Evolutionary conservation across 495 filamentous ascomycete genomes (phyloP).

Genomic region (Apiosordaria backusii): DNA sequence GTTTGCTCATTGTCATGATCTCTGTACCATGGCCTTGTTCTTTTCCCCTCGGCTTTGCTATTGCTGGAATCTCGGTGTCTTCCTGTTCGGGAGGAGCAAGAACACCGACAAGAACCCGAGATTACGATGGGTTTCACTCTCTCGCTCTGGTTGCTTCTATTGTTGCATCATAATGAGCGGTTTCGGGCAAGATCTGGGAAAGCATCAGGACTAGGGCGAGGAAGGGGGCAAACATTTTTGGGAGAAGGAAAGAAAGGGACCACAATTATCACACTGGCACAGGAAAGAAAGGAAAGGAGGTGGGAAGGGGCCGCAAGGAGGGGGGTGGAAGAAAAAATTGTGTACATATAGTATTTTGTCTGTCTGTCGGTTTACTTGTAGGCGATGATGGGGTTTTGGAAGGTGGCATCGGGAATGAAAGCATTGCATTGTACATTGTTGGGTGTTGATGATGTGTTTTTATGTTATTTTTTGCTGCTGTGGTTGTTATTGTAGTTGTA

Average conservation of each 20-base stretch:
- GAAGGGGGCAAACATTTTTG: constrained; percentile 3
- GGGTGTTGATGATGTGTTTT: neutral
- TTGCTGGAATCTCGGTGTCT: neutral
- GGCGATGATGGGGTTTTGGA: constrained; percentile 17
- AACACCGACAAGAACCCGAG: neutral
- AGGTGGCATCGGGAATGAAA: constrained; percentile 22
- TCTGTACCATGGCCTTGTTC: neutral
- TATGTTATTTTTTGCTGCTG: neutral
- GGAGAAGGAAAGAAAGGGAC: constrained; percentile 10
- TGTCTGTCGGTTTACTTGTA: constrained; percentile 9
- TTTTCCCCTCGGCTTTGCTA: neutral
- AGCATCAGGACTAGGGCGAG: constrained; percentile 13
- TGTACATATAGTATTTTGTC: constrained; percentile 29
- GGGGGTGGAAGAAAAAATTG: constrained; percentile 1
- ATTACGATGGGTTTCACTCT: neutral
- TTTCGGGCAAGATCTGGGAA: constrained; percentile 3
- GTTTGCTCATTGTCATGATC: neutral
- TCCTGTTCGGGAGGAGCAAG: neutral
- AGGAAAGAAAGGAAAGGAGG: constrained; percentile 1
- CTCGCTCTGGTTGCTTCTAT: constrained; percentile 12
- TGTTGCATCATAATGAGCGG: constrained; percentile 5
- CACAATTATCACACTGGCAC: neutral
- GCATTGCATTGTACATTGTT: constrained; percentile 17
- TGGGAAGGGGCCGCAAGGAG: neutral
- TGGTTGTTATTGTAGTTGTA: neutral